Conservation (phyloP, 768 basidiomycete genomes). For the Leccinellum luteum region DNA sequence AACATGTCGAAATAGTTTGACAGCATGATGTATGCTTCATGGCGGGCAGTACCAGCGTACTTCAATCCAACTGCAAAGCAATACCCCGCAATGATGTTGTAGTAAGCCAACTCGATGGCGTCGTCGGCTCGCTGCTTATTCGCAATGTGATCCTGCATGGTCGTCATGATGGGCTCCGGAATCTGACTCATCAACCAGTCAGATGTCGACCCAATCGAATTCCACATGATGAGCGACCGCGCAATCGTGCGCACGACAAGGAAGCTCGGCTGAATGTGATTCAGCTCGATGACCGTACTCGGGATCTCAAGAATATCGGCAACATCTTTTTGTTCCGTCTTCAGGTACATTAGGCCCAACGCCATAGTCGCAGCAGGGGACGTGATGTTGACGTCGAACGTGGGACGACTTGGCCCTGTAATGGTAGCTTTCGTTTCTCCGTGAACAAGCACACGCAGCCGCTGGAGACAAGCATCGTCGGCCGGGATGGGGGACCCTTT, state of each 20-base stretch:
- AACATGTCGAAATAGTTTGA: conserved; percentile 81
- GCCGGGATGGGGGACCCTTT: conserved; percentile 77
- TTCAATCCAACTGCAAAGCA: conserved; percentile 92
- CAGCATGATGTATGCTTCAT: conserved; percentile 83
- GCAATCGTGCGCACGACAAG: conserved; percentile 79
- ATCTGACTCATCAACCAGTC: conserved; percentile 75
- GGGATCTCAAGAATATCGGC: conserved; percentile 85
- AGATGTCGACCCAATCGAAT: conserved; percentile 62
- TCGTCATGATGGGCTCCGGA: conserved; percentile 60
- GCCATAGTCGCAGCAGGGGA: conserved; percentile 90
- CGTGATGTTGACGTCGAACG: conserved; percentile 86
- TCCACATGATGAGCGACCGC: conserved; percentile 84
- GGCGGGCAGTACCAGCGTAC: conserved; percentile 89
- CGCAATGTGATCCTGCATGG: conserved; percentile 51
- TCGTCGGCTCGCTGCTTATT: conserved; percentile 55
- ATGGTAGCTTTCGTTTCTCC: conserved; percentile 54
- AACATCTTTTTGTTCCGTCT: conserved; percentile 79
- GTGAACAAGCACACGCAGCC: conserved; percentile 72
- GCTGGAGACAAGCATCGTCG: conserved; percentile 65
- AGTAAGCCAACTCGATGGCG: conserved; percentile 83
- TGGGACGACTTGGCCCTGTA: conserved; percentile 37
- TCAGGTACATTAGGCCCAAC: conserved; percentile 89
- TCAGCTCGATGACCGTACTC: conserved; percentile 72
- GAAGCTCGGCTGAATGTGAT: conserved; percentile 86
- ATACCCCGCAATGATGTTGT: conserved; percentile 85